phyloP scores from a whole-genome alignment of 1,284 basidiomycete species.

The Anthracocystis walkeri region DNA sequence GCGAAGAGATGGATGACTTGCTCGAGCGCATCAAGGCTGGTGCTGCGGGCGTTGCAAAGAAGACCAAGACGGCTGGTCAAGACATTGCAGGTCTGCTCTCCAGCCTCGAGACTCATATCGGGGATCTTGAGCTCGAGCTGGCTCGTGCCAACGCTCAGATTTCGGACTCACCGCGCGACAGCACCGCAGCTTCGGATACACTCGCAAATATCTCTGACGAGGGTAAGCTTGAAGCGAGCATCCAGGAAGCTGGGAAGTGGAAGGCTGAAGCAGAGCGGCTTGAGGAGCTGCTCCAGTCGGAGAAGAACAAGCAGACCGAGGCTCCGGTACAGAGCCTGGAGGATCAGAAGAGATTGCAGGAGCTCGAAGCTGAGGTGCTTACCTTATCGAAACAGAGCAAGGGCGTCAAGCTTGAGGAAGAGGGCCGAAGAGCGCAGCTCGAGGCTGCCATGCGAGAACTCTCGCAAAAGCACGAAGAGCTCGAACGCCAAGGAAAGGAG shows the following conservation, averaged over 20 bases:
- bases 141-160: slow-evolving; percentile 27
- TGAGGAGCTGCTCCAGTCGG: slow-evolving; percentile 7
- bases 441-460: slow-evolving; percentile 16
- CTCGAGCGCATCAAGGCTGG: slow-evolving; percentile 66
- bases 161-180: slow-evolving; percentile 16
- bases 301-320: slow-evolving; percentile 7
- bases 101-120: slow-evolving; percentile 59
- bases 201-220: neutral
- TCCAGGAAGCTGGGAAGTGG: slow-evolving; percentile 23
- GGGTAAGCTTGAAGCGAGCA: slow-evolving; percentile 15
- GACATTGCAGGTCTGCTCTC: slow-evolving; percentile 60
- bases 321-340: slow-evolving; percentile 6
- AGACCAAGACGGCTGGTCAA: slow-evolving; percentile 55
- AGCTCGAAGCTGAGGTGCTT: slow-evolving; percentile 22
- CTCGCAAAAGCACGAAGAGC: slow-evolving; percentile 14
- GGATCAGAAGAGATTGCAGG: slow-evolving; percentile 4
- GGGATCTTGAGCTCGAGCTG: slow-evolving; percentile 61
- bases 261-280: slow-evolving; percentile 32
- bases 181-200: slow-evolving; percentile 9
- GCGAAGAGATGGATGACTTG: slow-evolving; percentile 68
- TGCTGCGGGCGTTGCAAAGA: slow-evolving; percentile 38
- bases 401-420: slow-evolving; percentile 3
- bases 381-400: slow-evolving; percentile 17
- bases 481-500: slow-evolving; percentile 13
- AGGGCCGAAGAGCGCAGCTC: slow-evolving; percentile 12